These are phyloP conservation scores for Karstenula rhodostoma DNA, from an alignment of 2,329 filamentous ascomycete genomes.

Conservation along the genomic window DNA sequence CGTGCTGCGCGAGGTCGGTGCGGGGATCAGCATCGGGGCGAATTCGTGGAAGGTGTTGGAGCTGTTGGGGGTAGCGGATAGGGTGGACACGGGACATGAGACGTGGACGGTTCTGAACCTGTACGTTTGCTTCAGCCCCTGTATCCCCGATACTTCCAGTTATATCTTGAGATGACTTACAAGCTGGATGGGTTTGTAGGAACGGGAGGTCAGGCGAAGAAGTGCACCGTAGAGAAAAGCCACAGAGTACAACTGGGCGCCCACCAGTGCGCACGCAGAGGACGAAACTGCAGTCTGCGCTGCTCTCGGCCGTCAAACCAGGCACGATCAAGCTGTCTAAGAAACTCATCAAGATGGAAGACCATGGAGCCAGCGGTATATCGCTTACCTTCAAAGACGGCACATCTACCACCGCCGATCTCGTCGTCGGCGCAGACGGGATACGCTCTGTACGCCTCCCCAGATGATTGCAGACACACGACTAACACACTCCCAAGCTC, in stretches of 20 bases:
- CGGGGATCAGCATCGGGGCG: slow-evolving; percentile 56
- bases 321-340: slow-evolving; percentile 57
- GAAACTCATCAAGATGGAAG: slow-evolving; percentile 51
- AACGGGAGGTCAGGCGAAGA: slow-evolving; percentile 44
- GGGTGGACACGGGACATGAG: slow-evolving; percentile 39
- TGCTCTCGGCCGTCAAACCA: slow-evolving; percentile 57
- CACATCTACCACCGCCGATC: slow-evolving; percentile 49
- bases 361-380: slow-evolving; percentile 46
- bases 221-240: slow-evolving; percentile 32
- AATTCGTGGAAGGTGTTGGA: slow-evolving; percentile 60
- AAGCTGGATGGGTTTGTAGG: slow-evolving; percentile 22
- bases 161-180: not conserved
- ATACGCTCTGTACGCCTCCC: slow-evolving; percentile 45
- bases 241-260: not conserved
- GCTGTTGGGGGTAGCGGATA: slow-evolving; percentile 54
- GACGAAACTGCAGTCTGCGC: slow-evolving; percentile 57
- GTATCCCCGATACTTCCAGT: too few relatives aligned
- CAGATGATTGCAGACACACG: too few relatives aligned
- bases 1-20: slow-evolving; percentile 57
- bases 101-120: slow-evolving; percentile 42
- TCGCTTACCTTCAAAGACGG: slow-evolving; percentile 55
- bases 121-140: slow-evolving; percentile 29
- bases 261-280: slow-evolving; percentile 24
- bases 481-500: slow-evolving; percentile 17
- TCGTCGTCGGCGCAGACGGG: slow-evolving; percentile 57